These are phyloP conservation scores for Nicotiana paniculata DNA, from an alignment of 257 asterid species.

Conservation along the genomic window DNA sequence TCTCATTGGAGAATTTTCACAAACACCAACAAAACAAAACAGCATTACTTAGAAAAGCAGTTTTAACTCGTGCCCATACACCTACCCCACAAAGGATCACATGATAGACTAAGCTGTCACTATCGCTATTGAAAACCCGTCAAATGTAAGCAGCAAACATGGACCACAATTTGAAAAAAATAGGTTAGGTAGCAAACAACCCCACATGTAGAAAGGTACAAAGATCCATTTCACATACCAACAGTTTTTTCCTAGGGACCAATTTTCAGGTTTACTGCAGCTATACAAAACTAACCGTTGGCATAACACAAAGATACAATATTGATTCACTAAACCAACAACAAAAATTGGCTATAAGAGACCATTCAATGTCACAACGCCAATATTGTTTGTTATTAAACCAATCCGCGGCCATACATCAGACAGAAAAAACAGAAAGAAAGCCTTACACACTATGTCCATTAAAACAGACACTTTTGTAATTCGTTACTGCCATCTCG, in stretches of 20 bases:
- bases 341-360: background rate
- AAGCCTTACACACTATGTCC: conserved; percentile 3
- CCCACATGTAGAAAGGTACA: background rate
- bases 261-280: background rate
- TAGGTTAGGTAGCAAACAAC: background rate
- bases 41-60: background rate
- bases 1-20: too few species aligned
- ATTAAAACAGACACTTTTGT: background rate
- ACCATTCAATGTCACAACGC: background rate
- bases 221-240: background rate
- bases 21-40: background rate
- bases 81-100: background rate
- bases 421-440: background rate
- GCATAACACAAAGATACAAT: background rate
- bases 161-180: background rate
- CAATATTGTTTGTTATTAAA: background rate
- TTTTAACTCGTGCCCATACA: background rate
- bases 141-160: background rate
- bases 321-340: background rate
- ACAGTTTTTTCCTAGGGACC: background rate
- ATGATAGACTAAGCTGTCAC: background rate
- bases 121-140: background rate
- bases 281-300: background rate
- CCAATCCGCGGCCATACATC: background rate
- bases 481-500: conserved; percentile 7